These are phyloP conservation scores for Schoenoplectus tabernaemontani DNA, from an alignment of 202 grass and related monocot species.

Conservation along the genomic window DNA sequence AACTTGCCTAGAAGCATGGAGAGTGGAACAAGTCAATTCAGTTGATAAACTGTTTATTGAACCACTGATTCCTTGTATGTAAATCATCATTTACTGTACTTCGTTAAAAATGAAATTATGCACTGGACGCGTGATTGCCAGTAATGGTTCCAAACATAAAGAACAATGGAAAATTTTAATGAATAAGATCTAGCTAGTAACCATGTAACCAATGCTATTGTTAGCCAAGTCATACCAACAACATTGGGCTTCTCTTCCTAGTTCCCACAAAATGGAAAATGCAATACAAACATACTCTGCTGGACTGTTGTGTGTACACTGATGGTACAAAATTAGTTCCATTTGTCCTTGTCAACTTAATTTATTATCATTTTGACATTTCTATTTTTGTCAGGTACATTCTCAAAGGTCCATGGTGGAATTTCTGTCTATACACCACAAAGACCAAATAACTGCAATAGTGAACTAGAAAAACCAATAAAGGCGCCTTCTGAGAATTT, in stretches of 20 bases:
- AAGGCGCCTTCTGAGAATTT: not conserved
- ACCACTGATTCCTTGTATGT: slow-evolving; percentile 51
- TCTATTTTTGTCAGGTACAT: slow-evolving; percentile 28
- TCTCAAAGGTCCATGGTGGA: slow-evolving; percentile 18
- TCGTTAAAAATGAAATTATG: not conserved
- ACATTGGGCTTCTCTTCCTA: not conserved
- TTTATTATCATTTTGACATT: slow-evolving; percentile 5
- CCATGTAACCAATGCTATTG: not conserved
- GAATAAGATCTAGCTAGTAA: not conserved
- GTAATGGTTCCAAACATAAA: not conserved
- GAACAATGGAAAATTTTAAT: not conserved
- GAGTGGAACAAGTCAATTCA: slow-evolving; percentile 33
- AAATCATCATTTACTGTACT: slow-evolving; percentile 8
- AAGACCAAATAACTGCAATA: not conserved
- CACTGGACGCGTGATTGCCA: not conserved
- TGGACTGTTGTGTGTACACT: not conserved
- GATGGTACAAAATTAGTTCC: not conserved
- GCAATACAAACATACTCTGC: not conserved
- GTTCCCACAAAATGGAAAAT: not conserved
- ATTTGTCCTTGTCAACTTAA: not conserved
- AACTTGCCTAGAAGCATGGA: slow-evolving; percentile 60
- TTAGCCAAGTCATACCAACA: not conserved
- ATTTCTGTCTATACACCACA: slow-evolving; percentile 1
- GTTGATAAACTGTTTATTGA: slow-evolving; percentile 43
- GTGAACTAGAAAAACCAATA: not conserved